Conservation (phyloP, 1,139 yeast species). For the Scheffersomyces insectosa region DNA sequence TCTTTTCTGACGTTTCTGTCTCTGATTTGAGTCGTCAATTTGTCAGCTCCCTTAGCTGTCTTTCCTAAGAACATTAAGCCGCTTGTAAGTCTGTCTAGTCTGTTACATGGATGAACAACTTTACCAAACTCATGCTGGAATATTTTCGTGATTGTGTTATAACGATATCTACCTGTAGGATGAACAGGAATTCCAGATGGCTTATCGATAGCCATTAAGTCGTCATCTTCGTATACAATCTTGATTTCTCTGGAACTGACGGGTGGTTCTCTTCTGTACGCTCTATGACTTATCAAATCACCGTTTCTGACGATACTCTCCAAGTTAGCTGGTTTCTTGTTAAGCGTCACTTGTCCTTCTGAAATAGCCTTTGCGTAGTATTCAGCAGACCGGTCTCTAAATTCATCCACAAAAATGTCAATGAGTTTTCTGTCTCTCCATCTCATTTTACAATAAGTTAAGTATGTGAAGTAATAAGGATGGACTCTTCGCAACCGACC, state of each 20-base stretch:
- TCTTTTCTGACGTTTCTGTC: constrained; percentile 78
- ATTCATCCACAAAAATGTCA: constrained; percentile 82
- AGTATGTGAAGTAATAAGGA: constrained; percentile 86
- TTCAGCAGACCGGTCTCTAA: constrained; percentile 72
- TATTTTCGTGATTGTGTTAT: constrained; percentile 83
- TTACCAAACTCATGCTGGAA: constrained; percentile 66
- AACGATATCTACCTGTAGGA: constrained; percentile 91
- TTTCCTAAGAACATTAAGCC: constrained; percentile 94
- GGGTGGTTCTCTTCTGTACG: constrained; percentile 91
- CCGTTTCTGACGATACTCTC: constrained; percentile 78
- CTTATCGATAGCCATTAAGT: constrained; percentile 82
- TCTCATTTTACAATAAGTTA: constrained; percentile 86
- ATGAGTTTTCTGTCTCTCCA: constrained; percentile 83
- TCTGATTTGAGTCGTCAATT: constrained; percentile 69
- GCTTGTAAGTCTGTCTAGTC: constrained; percentile 88
- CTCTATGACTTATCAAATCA: constrained; percentile 77
- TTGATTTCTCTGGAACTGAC: constrained; percentile 71
- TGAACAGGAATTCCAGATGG: constrained; percentile 97
- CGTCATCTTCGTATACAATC: constrained; percentile 78
- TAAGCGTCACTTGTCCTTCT: constrained; percentile 72
- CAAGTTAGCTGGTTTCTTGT: constrained; percentile 60
- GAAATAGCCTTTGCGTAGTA: constrained; percentile 71
- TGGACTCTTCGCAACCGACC: constrained; percentile 70
- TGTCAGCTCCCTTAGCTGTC: constrained; percentile 77
- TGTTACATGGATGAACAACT: constrained; percentile 82